Conservation (phyloP, 805 yeast genomes). For the Saturnispora sanitii region DNA sequence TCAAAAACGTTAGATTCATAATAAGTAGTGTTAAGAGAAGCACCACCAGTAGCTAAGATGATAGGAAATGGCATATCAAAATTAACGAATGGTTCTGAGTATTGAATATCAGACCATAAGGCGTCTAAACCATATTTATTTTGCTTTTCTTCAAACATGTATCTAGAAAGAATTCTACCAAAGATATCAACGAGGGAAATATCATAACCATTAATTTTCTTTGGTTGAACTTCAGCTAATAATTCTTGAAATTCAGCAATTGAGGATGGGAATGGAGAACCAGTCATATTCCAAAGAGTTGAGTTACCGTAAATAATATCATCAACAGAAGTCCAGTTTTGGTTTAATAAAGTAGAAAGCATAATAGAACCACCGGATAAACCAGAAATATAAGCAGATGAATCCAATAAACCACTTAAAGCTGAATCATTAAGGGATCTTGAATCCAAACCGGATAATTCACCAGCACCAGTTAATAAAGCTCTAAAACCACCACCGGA, state of each 20-base stretch:
- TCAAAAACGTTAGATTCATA: constrained; percentile 52
- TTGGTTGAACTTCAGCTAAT: constrained; percentile 37
- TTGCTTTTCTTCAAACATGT: constrained; percentile 50
- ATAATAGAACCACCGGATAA: constrained; percentile 77
- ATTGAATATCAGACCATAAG: constrained; percentile 45
- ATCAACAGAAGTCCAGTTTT: constrained; percentile 61
- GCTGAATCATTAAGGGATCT: constrained; percentile 39
- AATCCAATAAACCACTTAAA: constrained; percentile 53
- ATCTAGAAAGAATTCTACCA: constrained; percentile 61
- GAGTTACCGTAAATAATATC: constrained; percentile 34
- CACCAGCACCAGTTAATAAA: constrained; percentile 75
- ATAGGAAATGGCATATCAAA: constrained; percentile 66
- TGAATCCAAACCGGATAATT: constrained; percentile 66
- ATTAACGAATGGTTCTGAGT: constrained; percentile 43
- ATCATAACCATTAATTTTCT: constrained; percentile 48
- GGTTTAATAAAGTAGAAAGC: constrained; percentile 53
- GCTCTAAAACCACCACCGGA: constrained; percentile 88
- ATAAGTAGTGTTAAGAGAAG: constrained; percentile 38
- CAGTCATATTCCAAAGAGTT: constrained; percentile 55
- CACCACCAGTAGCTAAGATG: constrained; percentile 49
- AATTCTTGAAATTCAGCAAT: constrained; percentile 40
- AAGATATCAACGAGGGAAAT: constrained; percentile 59
- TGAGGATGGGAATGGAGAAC: constrained; percentile 45
- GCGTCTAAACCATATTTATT: constrained; percentile 47
- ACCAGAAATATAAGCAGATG: constrained; percentile 62